Evolutionary conservation across 1,284 basidiomycete species (phyloP).

Genomic region (Earliella scabrosa): DNA sequence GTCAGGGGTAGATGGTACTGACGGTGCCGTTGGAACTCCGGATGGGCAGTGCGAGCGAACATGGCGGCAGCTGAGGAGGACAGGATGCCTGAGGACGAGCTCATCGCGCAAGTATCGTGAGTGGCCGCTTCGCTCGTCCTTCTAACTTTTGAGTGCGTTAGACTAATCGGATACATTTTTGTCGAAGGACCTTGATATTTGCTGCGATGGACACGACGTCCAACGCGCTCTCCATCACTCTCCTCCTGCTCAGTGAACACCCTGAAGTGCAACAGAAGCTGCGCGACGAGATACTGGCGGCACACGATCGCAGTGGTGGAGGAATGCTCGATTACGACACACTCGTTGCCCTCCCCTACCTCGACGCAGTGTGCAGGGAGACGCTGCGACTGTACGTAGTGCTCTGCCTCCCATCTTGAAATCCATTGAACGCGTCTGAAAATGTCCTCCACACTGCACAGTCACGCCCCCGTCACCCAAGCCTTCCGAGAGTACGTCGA

Average conservation of each 20-base stretch:
- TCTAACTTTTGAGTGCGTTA: no score
- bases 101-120: slow-evolving; percentile 18
- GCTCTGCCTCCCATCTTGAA: no score
- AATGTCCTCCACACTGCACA: background rate
- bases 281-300: slow-evolving; percentile 29
- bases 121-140: background rate
- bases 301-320: slow-evolving; percentile 13
- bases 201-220: slow-evolving; percentile 35
- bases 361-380: slow-evolving; percentile 39
- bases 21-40: no score
- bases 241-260: slow-evolving; percentile 29
- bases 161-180: no score
- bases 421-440: no score
- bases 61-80: slow-evolving; percentile 7
- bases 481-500: slow-evolving; percentile 17
- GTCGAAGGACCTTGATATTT: slow-evolving; percentile 26
- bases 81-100: slow-evolving; percentile 3
- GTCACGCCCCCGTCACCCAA: slow-evolving; percentile 10
- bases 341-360: slow-evolving; percentile 34
- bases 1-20: background rate
- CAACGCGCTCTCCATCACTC: slow-evolving; percentile 31
- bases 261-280: slow-evolving; percentile 21
- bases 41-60: slow-evolving; percentile 8
- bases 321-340: slow-evolving; percentile 32
- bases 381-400: slow-evolving; percentile 31